Evolutionary conservation across 306 rosid genomes (phyloP).

Genomic region (Quercus rubra): DNA sequence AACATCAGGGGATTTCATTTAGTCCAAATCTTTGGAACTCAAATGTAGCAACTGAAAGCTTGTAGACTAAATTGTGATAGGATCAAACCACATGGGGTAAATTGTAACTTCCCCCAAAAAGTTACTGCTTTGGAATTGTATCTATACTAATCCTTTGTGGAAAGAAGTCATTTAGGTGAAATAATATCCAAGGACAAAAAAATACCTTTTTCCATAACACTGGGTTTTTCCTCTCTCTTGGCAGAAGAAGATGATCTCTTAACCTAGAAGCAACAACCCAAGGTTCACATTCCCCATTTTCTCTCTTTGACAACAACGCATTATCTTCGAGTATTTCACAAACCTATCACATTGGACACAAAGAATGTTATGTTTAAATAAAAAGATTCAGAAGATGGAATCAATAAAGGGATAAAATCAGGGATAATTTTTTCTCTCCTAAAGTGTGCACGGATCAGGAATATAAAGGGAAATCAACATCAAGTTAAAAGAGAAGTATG

Average conservation of each 20-base stretch:
- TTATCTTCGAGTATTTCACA: constrained; percentile 92
- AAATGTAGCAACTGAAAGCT: too few species aligned
- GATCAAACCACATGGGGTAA: too few species aligned
- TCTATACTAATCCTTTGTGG: not conserved
- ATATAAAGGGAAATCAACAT: not conserved
- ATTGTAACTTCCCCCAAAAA: not conserved
- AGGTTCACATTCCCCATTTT: constrained; percentile 57
- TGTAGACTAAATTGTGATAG: too few species aligned
- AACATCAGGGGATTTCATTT: too few species aligned
- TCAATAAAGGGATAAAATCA: not conserved
- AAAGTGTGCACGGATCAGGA: not conserved
- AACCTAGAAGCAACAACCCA: constrained; percentile 88
- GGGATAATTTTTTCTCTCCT: not conserved
- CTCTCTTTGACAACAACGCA: constrained; percentile 61
- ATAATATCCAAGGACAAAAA: constrained; percentile 11
- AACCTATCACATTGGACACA: constrained; percentile 44
- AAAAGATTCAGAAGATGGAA: not conserved
- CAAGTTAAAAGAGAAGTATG: not conserved
- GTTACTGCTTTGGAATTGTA: not conserved
- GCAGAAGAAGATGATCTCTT: constrained; percentile 88
- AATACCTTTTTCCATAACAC: constrained; percentile 77
- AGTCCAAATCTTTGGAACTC: too few species aligned
- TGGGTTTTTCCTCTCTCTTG: constrained; percentile 80
- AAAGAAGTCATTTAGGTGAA: not conserved
- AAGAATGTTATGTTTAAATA: not conserved